Base-by-base conservation (phyloP, 306 rosid species). In the Trifolium repens region DNA sequence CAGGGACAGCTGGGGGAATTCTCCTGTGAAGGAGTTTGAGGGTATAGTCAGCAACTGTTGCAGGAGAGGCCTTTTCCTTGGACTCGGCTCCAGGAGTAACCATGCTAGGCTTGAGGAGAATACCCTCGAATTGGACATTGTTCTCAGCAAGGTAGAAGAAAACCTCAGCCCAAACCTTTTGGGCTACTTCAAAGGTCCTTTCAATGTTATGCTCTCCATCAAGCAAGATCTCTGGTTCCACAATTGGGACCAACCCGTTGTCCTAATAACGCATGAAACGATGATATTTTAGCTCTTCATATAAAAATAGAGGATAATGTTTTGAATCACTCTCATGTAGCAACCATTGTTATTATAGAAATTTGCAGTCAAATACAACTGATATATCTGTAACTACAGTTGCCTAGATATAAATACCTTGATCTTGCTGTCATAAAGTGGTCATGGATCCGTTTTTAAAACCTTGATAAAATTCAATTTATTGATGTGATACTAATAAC, bases 41-140 rank as follows among this genome's bases (percentile, higher is more conserved):
- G 75, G 98, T 94, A 88, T 91, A 91, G 1, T 84, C 88, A 0
- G 98, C 91, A 71, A 94, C 93, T 54, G 85, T 74, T 50, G 80
- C 30, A 52, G 98, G 98, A 73, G 91, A 73, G 72, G 91, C 97
- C 78, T n/a, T 87, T 0, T 91, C 92, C 84, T 91, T 91, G 85
- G 73, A 54, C 87, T 91, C 97, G 11, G 96, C 96, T 54, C 97
- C 98, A 1, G 98, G 98, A 37, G 98, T 94, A 53, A 94, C 98
- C 98, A 94, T 94, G 75, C 98, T 94, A 22, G 98, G 98, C 85
- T 94, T 94, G 70, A 94, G 90, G 80, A 94, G 98, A 76, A 94
- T 91, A 65, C 98, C 98, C 86, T 94, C 96, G 24, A 90, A 87
- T 77, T 81, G 32, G 42, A 88, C 98, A 67, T 91, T 94, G 93